Evolutionary conservation across 495 filamentous ascomycete genomes (phyloP).

Genomic region (Trichocladium uniseriatum): DNA sequence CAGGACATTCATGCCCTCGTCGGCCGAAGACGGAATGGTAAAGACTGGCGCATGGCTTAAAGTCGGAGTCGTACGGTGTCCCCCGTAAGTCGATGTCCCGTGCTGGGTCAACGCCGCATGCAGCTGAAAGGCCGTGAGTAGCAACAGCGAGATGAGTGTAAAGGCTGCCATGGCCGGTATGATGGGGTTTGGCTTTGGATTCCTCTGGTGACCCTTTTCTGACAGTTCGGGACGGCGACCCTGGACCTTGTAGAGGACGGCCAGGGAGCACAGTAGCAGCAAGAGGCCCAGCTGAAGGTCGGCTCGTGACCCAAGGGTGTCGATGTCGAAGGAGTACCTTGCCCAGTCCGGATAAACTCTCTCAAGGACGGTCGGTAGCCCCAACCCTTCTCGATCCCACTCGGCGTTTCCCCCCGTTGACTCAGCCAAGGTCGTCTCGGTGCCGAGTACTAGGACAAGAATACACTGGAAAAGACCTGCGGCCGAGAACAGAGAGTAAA

Average conservation of each 20-base stretch:
- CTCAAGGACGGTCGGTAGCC: background rate
- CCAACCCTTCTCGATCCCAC: background rate
- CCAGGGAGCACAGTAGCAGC: background rate
- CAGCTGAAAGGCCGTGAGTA: slow-evolving; percentile 8
- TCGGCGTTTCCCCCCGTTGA: background rate
- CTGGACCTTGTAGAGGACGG: background rate
- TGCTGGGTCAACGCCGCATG: background rate
- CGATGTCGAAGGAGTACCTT: background rate
- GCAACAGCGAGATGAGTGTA: slow-evolving; percentile 8
- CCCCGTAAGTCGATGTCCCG: no score
- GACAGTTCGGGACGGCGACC: background rate
- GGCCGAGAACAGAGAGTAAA: background rate
- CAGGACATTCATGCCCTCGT: slow-evolving; percentile 49
- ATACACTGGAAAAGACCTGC: background rate
- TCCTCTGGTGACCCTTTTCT: background rate
- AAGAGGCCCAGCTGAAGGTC: background rate
- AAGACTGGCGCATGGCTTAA: slow-evolving; percentile 10
- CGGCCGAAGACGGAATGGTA: slow-evolving; percentile 45
- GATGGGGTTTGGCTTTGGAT: background rate
- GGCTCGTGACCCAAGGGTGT: background rate
- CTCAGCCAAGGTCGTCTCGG: background rate
- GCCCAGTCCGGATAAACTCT: background rate
- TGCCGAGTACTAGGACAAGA: background rate
- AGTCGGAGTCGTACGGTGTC: background rate
- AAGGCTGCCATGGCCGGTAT: slow-evolving; percentile 18